phyloP scores from a whole-genome alignment of 2,329 filamentous ascomycete genomes.

The Verticillium longisporum region DNA sequence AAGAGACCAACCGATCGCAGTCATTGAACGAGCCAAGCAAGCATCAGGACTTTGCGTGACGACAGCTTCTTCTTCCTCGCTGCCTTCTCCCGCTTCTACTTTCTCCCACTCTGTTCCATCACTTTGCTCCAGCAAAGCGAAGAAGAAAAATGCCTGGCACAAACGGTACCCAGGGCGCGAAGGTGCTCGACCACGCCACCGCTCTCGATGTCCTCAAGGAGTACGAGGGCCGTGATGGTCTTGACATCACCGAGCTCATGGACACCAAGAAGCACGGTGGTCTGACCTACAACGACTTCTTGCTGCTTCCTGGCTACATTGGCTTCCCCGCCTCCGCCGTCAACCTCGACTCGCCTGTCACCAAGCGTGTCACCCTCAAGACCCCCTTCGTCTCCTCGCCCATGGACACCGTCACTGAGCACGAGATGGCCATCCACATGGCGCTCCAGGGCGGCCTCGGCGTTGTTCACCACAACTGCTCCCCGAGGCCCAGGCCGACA shows the following conservation, averaged over 20 bases:
- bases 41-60: constrained; percentile 6
- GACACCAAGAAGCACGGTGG: constrained; percentile 89
- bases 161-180: constrained; percentile 43
- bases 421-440: constrained; percentile 99
- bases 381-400: constrained; percentile 95
- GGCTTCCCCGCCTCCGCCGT: constrained; percentile 93
- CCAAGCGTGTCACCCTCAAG: constrained; percentile 92
- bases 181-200: constrained; percentile 65
- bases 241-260: constrained; percentile 79
- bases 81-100: constrained; percentile 20
- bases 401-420: constrained; percentile 99
- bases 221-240: constrained; percentile 76
- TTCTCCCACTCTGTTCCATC: constrained; percentile 18
- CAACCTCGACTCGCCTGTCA: constrained; percentile 81
- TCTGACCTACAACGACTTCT: constrained; percentile 98
- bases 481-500: constrained; percentile 95
- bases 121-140: not conserved
- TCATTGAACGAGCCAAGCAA: constrained; percentile 17
- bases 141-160: constrained; percentile 56
- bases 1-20: constrained; percentile 33
- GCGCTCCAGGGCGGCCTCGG: constrained; percentile 81
- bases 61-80: constrained; percentile 20
- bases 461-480: constrained; percentile 99
- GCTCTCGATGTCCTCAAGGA: constrained; percentile 77
- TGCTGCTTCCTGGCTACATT: constrained; percentile 94